A percentile compares a stretch with the other conserved stretches of the same genome.
phyloP scores from a whole-genome alignment of 495 filamentous ascomycete genomes.

The Aspergillus homomorphus region DNA sequence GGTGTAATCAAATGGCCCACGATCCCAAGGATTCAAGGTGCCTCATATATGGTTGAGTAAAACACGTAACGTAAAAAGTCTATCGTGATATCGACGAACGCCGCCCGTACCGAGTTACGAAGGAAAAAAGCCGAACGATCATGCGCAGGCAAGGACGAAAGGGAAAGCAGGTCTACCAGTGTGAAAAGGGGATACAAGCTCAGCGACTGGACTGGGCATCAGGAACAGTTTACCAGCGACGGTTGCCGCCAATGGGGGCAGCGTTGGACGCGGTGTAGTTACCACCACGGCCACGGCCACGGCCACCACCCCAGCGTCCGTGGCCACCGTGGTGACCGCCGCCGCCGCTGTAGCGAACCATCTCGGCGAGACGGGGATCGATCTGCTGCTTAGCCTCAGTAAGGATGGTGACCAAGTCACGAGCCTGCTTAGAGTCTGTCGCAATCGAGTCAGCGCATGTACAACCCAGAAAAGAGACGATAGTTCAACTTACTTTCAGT shows the following conservation, averaged over 20 bases:
- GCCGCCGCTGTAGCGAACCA: conserved; percentile 88
- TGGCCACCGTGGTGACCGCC: conserved; percentile 72
- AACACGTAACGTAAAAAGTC: conserved; percentile 32
- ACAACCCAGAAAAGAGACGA: conserved; percentile 7
- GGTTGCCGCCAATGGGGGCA: conserved; percentile 59
- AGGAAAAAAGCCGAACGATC: conserved; percentile 21
- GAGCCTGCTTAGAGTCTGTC: conserved; percentile 90
- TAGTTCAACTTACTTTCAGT: conserved; percentile 79
- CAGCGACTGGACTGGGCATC: conserved; percentile 24
- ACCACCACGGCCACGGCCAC: conserved; percentile 56
- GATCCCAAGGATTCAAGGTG: conserved; percentile 13
- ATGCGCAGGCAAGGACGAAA: conserved; percentile 23
- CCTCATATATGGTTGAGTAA: conserved; percentile 16
- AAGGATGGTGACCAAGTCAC: conserved; percentile 89
- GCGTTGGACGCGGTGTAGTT: conserved; percentile 62
- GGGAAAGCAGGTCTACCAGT: conserved; percentile 35
- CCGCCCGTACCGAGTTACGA: conserved; percentile 45
- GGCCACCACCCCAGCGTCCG: conserved; percentile 58
- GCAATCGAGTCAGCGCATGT: conserved; percentile 19
- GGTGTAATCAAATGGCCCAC: conserved; percentile 13
- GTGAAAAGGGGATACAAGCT: conserved; percentile 33
- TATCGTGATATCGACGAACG: conserved; percentile 46
- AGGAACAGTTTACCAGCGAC: conserved; percentile 53
- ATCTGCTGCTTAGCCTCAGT: conserved; percentile 98
- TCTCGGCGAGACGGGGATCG: conserved; percentile 91